Conservation (phyloP, 805 yeast species). For the Saccharomycopsis javanensis region DNA sequence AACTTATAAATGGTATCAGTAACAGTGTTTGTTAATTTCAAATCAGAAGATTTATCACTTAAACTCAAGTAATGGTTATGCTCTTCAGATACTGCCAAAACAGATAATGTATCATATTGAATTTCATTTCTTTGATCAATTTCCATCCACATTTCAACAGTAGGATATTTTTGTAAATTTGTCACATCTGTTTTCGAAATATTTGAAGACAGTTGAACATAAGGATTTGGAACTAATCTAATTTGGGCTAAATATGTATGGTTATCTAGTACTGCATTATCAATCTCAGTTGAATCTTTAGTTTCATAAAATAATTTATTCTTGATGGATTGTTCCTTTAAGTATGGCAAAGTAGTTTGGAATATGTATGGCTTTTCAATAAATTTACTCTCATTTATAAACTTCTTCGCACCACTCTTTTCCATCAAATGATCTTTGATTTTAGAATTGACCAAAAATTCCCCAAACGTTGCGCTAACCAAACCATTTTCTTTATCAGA, state of each 20-base stretch:
- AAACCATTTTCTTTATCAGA: background rate
- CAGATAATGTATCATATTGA: slow-evolving; percentile 30
- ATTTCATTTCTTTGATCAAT: slow-evolving; percentile 28
- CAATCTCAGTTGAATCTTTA: slow-evolving; percentile 23
- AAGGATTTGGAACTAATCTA: slow-evolving; percentile 34
- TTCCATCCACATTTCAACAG: slow-evolving; percentile 43
- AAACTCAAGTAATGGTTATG: slow-evolving; percentile 31
- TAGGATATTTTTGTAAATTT: slow-evolving; percentile 32
- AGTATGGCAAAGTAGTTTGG: slow-evolving; percentile 27
- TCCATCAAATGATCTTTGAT: background rate
- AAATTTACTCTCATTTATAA: background rate
- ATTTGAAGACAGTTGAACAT: slow-evolving; percentile 15
- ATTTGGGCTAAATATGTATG: slow-evolving; percentile 31
- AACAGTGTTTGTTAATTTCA: slow-evolving; percentile 32
- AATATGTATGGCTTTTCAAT: slow-evolving; percentile 22
- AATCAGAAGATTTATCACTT: slow-evolving; percentile 33
- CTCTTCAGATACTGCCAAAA: slow-evolving; percentile 38
- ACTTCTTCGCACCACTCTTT: background rate
- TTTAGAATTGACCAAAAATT: slow-evolving; percentile 26
- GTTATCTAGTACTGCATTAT: slow-evolving; percentile 16
- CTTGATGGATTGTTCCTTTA: slow-evolving; percentile 27
- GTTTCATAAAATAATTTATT: slow-evolving; percentile 24
- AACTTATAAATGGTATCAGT: slow-evolving; percentile 28
- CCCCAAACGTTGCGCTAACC: slow-evolving; percentile 33
- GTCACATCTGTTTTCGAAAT: slow-evolving; percentile 3